These are phyloP conservation scores for Galerina sulciceps DNA, from an alignment of 768 basidiomycete species.

Conservation along the genomic window DNA sequence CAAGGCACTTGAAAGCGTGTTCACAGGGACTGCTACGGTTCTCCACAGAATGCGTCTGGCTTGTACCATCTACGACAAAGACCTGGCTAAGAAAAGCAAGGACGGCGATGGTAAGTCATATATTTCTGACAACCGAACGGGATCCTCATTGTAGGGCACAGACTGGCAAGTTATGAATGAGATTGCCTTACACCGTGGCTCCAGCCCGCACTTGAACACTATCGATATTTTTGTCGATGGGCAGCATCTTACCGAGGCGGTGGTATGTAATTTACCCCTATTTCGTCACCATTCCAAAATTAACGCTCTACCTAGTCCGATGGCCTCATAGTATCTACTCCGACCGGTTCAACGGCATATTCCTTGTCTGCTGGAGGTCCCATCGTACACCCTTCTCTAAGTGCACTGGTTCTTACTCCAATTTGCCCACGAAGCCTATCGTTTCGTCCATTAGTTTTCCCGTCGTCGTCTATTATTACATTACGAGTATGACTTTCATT, in stretches of 20 bases:
- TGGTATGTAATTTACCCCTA: constrained; percentile 57
- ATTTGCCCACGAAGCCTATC: constrained; percentile 93
- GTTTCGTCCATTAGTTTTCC: constrained; percentile 91
- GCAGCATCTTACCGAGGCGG: constrained; percentile 93
- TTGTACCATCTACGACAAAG: constrained; percentile 72
- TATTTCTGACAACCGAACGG: neutral
- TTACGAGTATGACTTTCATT: constrained; percentile 56
- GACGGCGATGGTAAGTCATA: constrained; percentile 58
- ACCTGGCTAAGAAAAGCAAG: constrained; percentile 57
- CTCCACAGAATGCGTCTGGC: constrained; percentile 90
- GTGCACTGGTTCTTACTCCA: constrained; percentile 91
- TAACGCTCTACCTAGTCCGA: constrained; percentile 65
- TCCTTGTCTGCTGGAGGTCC: constrained; percentile 95
- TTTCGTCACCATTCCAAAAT: constrained; percentile 2
- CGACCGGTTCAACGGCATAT: constrained; percentile 96
- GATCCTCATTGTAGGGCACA: constrained; percentile 27
- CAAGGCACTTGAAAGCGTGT: constrained; percentile 79
- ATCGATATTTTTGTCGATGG: constrained; percentile 95
- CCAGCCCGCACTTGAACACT: constrained; percentile 89
- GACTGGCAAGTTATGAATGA: constrained; percentile 99
- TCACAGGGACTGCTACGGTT: constrained; percentile 78
- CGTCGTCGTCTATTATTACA: constrained; percentile 76
- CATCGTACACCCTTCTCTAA: constrained; percentile 91
- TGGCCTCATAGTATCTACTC: constrained; percentile 92
- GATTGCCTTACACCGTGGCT: constrained; percentile 88